A percentile compares a stretch with the other conserved stretches of the same genome.
These are phyloP conservation scores for Elaeis oleifera DNA, from an alignment of 202 grass and related monocot genomes.

Conservation along the genomic window DNA sequence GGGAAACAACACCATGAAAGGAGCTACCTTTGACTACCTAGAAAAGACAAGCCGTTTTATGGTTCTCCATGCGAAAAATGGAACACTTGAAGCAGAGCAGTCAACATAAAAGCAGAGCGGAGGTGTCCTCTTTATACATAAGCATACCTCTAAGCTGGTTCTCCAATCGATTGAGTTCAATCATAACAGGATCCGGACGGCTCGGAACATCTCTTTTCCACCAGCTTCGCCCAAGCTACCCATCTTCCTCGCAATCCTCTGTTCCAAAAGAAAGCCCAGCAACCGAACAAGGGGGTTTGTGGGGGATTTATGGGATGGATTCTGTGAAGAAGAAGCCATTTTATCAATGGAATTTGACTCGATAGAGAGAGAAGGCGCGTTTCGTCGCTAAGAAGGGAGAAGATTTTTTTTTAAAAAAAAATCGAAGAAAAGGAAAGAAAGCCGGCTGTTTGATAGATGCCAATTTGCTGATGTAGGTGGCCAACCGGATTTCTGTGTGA, in stretches of 20 bases:
- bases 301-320: conserved; percentile 34
- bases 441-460: conserved; percentile 4
- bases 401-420: not conserved
- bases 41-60: too few relatives aligned
- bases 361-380: not conserved
- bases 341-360: conserved; percentile 26
- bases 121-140: too few relatives aligned
- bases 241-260: conserved; percentile 29
- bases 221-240: conserved; percentile 67
- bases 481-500: not conserved
- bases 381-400: conserved; percentile 13
- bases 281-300: conserved; percentile 7
- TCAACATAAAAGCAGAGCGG: too few relatives aligned
- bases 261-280: conserved; percentile 9
- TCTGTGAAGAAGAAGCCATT: conserved; percentile 46
- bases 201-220: conserved; percentile 44
- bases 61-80: too few relatives aligned
- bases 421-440: not conserved
- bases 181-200: conserved; percentile 41
- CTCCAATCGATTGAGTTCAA: conserved; percentile 76
- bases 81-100: too few relatives aligned
- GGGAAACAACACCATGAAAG: too few relatives aligned
- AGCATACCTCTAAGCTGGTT: conserved; percentile 65
- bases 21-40: too few relatives aligned
- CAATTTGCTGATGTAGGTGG: not conserved